Evolutionary conservation across 2,329 filamentous ascomycete genomes (phyloP).

Genomic region (Parafenestella ontariensis): DNA sequence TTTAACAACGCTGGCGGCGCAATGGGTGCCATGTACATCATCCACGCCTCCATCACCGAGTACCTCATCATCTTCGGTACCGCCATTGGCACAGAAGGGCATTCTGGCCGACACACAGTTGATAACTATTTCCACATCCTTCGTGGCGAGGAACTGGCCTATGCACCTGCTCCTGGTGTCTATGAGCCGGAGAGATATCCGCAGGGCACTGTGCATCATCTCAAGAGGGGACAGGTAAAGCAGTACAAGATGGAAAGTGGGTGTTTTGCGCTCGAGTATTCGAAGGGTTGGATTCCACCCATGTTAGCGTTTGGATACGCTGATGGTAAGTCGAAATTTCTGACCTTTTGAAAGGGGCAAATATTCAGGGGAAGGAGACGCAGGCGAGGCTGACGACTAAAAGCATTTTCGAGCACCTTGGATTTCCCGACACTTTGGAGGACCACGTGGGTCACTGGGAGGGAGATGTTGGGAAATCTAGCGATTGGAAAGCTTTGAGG

Average conservation of each 20-base stretch:
- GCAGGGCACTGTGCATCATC: conserved; percentile 73
- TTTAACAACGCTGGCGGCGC: conserved; percentile 92
- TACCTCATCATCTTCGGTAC: conserved; percentile 54
- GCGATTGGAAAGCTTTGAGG: conserved; percentile 29
- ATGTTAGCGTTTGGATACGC: conserved; percentile 92
- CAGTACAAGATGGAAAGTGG: conserved; percentile 81
- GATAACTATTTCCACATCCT: conserved; percentile 97
- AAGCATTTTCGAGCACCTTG: conserved; percentile 74
- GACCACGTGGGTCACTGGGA: conserved; percentile 75
- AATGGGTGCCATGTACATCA: conserved; percentile 91
- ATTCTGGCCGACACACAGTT: conserved; percentile 86
- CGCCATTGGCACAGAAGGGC: conserved; percentile 83
- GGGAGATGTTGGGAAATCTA: conserved; percentile 79
- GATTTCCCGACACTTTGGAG: conserved; percentile 86
- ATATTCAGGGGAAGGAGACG: too few relatives aligned
- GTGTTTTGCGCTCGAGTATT: conserved; percentile 85
- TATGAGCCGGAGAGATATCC: conserved; percentile 75
- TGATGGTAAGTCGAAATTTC: conserved; percentile 59
- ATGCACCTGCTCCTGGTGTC: conserved; percentile 65
- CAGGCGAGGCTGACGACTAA: conserved; percentile 1
- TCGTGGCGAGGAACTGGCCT: conserved; percentile 76
- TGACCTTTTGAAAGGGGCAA: not conserved
- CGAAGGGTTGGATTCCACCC: conserved; percentile 87
- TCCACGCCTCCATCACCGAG: conserved; percentile 87
- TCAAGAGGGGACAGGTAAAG: conserved; percentile 74